Evolutionary conservation across 768 basidiomycete genomes (phyloP).

Genomic region (Daedaleopsis nitida): DNA sequence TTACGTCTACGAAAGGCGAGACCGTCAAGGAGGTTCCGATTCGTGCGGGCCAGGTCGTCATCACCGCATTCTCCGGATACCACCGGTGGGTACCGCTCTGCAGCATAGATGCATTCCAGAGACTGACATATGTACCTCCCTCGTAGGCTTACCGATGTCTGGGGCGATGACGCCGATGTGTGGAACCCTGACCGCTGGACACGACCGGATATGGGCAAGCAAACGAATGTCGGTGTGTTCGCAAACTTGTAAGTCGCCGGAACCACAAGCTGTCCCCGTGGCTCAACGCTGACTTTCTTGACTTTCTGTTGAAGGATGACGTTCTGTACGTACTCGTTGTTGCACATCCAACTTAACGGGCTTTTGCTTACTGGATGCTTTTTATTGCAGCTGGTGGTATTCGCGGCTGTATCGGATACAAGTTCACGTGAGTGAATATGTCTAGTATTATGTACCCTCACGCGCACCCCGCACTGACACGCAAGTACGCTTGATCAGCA

Average conservation of each 20-base stretch:
- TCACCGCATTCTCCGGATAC: conserved; percentile 4
- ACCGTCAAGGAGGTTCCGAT: conserved; percentile 10
- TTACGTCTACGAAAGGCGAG: conserved; percentile 1
- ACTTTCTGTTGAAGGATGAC: conserved; percentile 5
- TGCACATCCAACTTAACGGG: neutral
- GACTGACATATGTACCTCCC: neutral
- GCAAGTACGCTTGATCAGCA: neutral
- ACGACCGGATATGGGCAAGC: conserved; percentile 6
- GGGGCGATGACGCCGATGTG: conserved; percentile 16
- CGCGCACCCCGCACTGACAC: too few relatives aligned
- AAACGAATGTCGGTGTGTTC: conserved; percentile 18
- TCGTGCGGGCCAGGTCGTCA: conserved; percentile 5
- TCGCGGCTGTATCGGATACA: conserved; percentile 21
- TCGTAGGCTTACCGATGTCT: conserved; percentile 11
- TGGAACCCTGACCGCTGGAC: conserved; percentile 19
- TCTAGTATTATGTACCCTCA: too few relatives aligned
- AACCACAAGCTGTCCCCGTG: neutral
- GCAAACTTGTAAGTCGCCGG: conserved; percentile 12
- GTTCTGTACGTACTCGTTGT: conserved; percentile 6
- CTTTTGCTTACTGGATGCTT: neutral
- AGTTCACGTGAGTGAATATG: conserved; percentile 21
- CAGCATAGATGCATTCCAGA: too few relatives aligned
- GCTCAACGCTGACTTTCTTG: neutral
- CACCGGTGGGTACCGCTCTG: conserved; percentile 6
- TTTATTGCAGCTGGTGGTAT: conserved; percentile 7